phyloP scores from a whole-genome alignment of 1,284 basidiomycete species.

The Wolfiporia cocos region DNA sequence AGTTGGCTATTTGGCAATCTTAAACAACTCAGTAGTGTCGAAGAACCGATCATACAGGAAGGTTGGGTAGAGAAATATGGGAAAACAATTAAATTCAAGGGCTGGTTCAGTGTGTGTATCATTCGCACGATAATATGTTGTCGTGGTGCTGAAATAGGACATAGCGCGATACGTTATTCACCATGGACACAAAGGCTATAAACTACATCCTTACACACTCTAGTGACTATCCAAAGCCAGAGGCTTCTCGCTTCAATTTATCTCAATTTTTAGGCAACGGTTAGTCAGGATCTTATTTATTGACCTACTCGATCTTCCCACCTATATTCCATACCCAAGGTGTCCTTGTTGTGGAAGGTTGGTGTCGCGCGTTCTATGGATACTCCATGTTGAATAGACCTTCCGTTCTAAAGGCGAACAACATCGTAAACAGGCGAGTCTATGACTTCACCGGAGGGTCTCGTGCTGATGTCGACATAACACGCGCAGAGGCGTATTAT shows the following conservation, averaged over 20 bases:
- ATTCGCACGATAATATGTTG: neutral
- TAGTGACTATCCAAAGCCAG: constrained; percentile 27
- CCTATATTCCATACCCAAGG: neutral
- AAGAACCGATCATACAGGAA: constrained; percentile 30
- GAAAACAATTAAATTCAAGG: constrained; percentile 38
- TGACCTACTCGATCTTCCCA: neutral
- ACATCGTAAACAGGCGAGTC: constrained; percentile 5
- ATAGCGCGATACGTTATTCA: constrained; percentile 36
- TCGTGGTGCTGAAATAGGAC: neutral
- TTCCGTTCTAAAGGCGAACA: neutral
- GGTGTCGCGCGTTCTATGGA: too few species aligned
- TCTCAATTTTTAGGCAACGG: constrained; percentile 25
- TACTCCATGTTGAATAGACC: too few species aligned
- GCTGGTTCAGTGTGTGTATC: constrained; percentile 38
- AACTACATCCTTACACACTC: constrained; percentile 32
- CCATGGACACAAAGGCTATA: constrained; percentile 31
- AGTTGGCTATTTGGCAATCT: too few species aligned
- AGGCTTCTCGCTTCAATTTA: constrained; percentile 16
- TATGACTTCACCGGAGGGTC: neutral
- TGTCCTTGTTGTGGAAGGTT: constrained; percentile 5
- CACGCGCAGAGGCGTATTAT: constrained; percentile 25
- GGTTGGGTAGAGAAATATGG: constrained; percentile 55
- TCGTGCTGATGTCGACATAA: neutral
- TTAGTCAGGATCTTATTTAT: too few species aligned
- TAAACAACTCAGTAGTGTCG: neutral